Percentiles rank a stretch among this genome's conserved stretches.
These are phyloP conservation scores for Fragilariopsis cylindrus DNA, from an alignment of 108 stramenopile species.

Conservation along the genomic window DNA sequence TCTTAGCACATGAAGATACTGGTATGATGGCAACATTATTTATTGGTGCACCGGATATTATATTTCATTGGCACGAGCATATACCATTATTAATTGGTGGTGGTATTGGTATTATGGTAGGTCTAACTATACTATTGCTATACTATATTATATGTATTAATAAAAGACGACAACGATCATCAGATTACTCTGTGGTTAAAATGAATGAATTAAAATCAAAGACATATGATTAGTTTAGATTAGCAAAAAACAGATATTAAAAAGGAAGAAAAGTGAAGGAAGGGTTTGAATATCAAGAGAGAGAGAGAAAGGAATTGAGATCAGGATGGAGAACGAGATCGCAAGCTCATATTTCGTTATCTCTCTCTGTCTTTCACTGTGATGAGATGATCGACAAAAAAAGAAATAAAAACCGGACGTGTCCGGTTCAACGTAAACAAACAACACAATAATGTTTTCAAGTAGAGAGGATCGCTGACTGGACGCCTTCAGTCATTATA, in stretches of 20 bases:
- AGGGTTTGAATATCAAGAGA: neutral
- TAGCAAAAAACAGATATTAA: neutral
- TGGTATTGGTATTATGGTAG: conserved; percentile 9
- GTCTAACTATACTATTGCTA: neutral
- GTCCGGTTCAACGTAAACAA: neutral
- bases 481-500: conserved; percentile 5
- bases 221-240: conserved; percentile 19
- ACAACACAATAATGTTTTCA: neutral
- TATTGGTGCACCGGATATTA: conserved; percentile 31
- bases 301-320: neutral
- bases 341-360: neutral
- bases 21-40: conserved; percentile 59
- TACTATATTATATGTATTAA: neutral
- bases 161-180: neutral
- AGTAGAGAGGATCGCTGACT: conserved; percentile 6
- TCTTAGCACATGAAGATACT: conserved; percentile 60
- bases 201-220: conserved; percentile 48
- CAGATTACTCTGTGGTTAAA: conserved; percentile 11
- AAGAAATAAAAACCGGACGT: neutral
- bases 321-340: neutral
- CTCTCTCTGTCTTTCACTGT: neutral
- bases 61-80: conserved; percentile 28
- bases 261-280: neutral
- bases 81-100: conserved; percentile 21
- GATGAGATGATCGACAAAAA: neutral